Evolutionary conservation across 2,329 filamentous ascomycete genomes (phyloP), one percentile per base, ranked within the genome.

Genomic region (Fusarium torreyae): DNA sequence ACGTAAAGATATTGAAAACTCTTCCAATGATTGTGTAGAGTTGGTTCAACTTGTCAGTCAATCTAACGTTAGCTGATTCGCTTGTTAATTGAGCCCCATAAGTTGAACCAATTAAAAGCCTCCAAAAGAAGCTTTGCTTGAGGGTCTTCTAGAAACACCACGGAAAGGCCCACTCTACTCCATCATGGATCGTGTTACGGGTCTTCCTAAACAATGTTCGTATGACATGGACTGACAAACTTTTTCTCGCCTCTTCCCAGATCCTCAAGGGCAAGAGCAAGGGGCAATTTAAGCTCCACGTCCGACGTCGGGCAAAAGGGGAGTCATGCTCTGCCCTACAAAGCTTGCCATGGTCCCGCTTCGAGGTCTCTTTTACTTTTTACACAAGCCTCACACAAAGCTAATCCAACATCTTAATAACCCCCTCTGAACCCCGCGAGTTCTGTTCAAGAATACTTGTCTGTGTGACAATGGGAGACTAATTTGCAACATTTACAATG

Each of bases 381-480:
- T 31, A 22, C 15, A 54, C 53, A 20, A n/a, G 20, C 36, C 31
- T 46, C 2, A 24, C 33, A 33, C 22, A 5, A 42, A n/a, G 20
- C 46, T 24, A 9, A 14, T 20, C 14, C 10, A 5, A 15, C 14
- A 20, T 24, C 34, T 33, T 33, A 24, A 11, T 26, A 57, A 34
- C 22, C 22, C 14, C 18, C 20, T 38, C 56, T 10, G 57, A 54
- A 58, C 34, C 26, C 46, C 28, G 14, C 38, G 20, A 53, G 56
- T 66, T 68, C 57, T 10, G 38, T 36, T 17, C 31, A 28, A n/a
- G 26, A 14, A 45, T 34, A 58, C 14, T 57, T 46, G 36, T 70
- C 62, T 71, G 66, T 59, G 69, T 71, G 69, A 71, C 69, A 49
- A 71, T 71, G 68, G 56, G 53, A 64, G 62, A 57, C 57, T 71